Evolutionary conservation across 139 green algal genomes (phyloP), one percentile per base, ranked within the genome.

Genomic region (Pleodorina starrii): DNA sequence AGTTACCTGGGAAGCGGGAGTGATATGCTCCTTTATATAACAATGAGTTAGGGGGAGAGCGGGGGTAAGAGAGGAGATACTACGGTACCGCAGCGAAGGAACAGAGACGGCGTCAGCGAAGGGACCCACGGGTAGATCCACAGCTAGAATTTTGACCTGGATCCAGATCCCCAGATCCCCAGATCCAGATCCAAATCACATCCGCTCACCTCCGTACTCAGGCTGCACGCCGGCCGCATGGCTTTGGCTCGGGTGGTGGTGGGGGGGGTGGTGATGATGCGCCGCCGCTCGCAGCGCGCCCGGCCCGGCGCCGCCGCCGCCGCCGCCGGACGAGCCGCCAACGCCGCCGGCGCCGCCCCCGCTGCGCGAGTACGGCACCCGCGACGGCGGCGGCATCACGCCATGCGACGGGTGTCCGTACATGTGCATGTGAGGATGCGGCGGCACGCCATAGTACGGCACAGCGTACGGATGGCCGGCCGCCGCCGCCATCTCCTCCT

Each of bases 381-480:
- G 74, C 5, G 74, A 29, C 44, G 74, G 16, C 44, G 40, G 40
- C 72, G 72, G 10, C 42, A 36, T 21, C 72, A 43, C 72, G 54
- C 54, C 54, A 40, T 80, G 42, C 25, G 38, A 25, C 2, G 74
- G 44, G 29, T 82, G 74, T n/a, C n/a, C n/a, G 76, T 84, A 84
- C 46, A 71, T 71, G 27, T 66, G 43, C 44, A 66, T 44, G 74
- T 66, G 50, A 9, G 57, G 35, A 23, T 35, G 54, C 4, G 54
- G 78, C 1, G 78, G 78, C 54, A 73, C 9, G 5, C 25, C 25
- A 29, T 85, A 85, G 51, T 85, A 85, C 23, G 78, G 17, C 54
- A 40, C 25, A 6, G 16, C n/a, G 50, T 84, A 84, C 77, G 77
- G 77, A 60, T 84, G 77, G 6, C 77, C 77, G 5, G 77, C 77